phyloP scores from a whole-genome alignment of 768 basidiomycete species.

The Kwoniella sp. region DNA sequence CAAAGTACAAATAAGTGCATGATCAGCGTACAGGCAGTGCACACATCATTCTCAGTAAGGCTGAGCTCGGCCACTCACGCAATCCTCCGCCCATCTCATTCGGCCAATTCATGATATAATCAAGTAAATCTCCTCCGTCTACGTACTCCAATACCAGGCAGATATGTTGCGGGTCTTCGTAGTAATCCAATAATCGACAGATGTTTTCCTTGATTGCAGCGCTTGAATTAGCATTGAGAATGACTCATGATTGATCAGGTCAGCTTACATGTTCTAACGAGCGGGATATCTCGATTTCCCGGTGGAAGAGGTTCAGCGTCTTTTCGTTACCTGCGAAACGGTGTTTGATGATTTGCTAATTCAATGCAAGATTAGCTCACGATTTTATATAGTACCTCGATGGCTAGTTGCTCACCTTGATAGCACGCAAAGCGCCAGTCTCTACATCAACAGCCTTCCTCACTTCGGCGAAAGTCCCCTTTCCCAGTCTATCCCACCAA shows the following conservation, averaged over 20 bases:
- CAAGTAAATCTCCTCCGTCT: constrained; percentile 84
- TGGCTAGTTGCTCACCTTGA: constrained; percentile 65
- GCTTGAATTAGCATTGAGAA: not conserved
- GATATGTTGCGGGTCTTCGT: constrained; percentile 63
- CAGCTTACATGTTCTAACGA: constrained; percentile 65
- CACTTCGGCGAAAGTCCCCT: constrained; percentile 89
- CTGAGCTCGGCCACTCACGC: constrained; percentile 62
- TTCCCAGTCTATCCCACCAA: constrained; percentile 63
- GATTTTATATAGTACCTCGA: too few species aligned
- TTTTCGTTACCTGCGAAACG: constrained; percentile 46
- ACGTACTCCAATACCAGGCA: constrained; percentile 76
- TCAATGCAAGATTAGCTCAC: not conserved
- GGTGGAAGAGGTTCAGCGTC: constrained; percentile 60
- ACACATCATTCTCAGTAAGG: too few species aligned
- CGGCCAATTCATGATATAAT: constrained; percentile 63
- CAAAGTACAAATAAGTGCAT: too few species aligned
- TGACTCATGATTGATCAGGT: not conserved
- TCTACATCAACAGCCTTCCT: constrained; percentile 73
- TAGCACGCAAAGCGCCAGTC: constrained; percentile 75
- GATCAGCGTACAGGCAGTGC: constrained; percentile 30
- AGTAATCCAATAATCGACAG: constrained; percentile 75
- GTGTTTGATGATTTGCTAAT: constrained; percentile 54
- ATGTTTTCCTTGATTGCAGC: constrained; percentile 64
- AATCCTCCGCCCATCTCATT: constrained; percentile 59
- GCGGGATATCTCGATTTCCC: constrained; percentile 79